Base-by-base conservation (phyloP, 768 basidiomycete genomes). In the Agrocybe praecox region DNA sequence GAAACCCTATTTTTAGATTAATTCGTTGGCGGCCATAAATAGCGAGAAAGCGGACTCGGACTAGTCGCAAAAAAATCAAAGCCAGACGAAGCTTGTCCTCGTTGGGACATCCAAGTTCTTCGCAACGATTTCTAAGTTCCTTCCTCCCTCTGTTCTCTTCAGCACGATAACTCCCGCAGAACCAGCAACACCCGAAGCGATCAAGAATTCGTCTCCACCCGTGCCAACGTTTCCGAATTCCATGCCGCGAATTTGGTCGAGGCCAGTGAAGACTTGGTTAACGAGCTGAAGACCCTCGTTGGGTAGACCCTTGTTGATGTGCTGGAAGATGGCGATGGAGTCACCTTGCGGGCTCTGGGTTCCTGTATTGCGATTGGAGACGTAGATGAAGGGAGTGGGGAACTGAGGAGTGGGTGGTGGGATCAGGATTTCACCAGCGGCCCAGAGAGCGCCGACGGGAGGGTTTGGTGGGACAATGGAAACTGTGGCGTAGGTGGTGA, bases 221-320 rank as follows among this genome's bases (percentile, higher is more conserved):
- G 71, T 71, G 54, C 73, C 66, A 54, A 69, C 60, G 2, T 79
- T 76, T 5, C 83, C 81, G 52, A 88, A 74, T 69, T 80, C 77
- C 85, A 90, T 88, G 4, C 86, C 88, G 26, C 87, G 74, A 32
- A 89, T 78, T 65, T 88, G 83, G 61, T 84, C 74, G 50, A 88
- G 68, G 11, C 86, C 85, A 0, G 86, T 88, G 71, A 78, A 88
- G 17, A 89, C 81, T 55, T 88, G 84, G 8, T 64, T 71, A 8
- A 81, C 67, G 6, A 79, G 63, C 24, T 62, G 64, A 49, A 75
- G 69, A 19, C 69, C 65, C 56, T 73, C 76, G 33, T 68, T 65
- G 42, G 65, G 52, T 22, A 59, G 60, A 9, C 69, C 73, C 48
- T 70, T 58, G 44, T 75, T 69, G 34, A 83, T 66, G 42, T 76